These are phyloP conservation scores for Pisolithus sp. DNA, from an alignment of 768 basidiomycete species.

Conservation along the genomic window DNA sequence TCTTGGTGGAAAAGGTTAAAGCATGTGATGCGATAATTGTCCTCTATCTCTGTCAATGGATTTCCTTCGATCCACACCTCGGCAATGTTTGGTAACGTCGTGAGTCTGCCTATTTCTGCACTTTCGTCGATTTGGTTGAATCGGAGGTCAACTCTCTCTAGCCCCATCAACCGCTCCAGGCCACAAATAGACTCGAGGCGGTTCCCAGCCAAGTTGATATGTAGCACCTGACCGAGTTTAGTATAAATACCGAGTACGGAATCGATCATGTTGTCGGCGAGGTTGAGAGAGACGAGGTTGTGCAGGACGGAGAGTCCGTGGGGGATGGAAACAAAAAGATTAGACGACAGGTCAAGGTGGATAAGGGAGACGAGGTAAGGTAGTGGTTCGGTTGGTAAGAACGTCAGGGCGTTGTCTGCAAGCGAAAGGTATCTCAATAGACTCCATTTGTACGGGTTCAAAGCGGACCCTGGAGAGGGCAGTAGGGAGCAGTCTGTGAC, in stretches of 20 bases:
- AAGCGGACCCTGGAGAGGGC: constrained; percentile 27
- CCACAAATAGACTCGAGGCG: constrained; percentile 94
- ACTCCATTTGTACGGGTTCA: constrained; percentile 65
- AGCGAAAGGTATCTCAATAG: constrained; percentile 71
- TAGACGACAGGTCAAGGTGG: constrained; percentile 85
- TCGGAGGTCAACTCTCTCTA: constrained; percentile 82
- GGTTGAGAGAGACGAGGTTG: constrained; percentile 84
- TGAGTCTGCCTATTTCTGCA: constrained; percentile 78
- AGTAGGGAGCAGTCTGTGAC: constrained; percentile 15
- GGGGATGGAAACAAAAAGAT: constrained; percentile 86
- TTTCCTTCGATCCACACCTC: constrained; percentile 87
- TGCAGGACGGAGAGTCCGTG: constrained; percentile 65
- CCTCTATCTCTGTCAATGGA: constrained; percentile 63
- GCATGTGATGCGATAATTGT: constrained; percentile 69
- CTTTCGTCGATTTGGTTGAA: constrained; percentile 75
- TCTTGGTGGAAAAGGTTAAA: constrained; percentile 84
- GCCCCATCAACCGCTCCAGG: constrained; percentile 77
- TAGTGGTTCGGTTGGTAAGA: constrained; percentile 62
- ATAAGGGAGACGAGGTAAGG: constrained; percentile 67
- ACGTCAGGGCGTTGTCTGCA: constrained; percentile 75
- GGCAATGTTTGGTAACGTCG: constrained; percentile 68
- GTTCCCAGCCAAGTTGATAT: constrained; percentile 78
- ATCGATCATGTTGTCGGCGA: constrained; percentile 97
- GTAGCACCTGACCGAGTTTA: constrained; percentile 68
- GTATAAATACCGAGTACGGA: constrained; percentile 86